Evolutionary conservation across 2,329 filamentous ascomycete species (phyloP).

Genomic region (Mycosphaerella sp.): DNA sequence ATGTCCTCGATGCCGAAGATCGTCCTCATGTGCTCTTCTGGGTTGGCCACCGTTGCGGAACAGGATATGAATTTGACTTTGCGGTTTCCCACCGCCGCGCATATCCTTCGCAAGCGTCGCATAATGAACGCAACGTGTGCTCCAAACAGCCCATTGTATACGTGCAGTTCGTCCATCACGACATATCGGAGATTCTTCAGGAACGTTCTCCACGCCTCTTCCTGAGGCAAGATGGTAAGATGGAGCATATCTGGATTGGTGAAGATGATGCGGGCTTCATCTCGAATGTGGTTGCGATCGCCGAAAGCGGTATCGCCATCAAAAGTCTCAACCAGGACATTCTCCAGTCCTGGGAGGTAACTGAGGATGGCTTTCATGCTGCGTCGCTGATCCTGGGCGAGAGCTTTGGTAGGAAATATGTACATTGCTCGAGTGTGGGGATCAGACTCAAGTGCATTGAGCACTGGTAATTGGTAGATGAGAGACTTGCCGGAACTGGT

Average conservation of each 20-base stretch:
- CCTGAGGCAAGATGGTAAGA: conserved; percentile 84
- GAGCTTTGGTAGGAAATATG: conserved; percentile 94
- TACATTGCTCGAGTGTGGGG: conserved; percentile 79
- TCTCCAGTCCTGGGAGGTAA: conserved; percentile 71
- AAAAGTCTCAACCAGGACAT: conserved; percentile 80
- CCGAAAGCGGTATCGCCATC: conserved; percentile 88
- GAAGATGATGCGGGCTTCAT: conserved; percentile 87
- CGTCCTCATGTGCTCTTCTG: conserved; percentile 80
- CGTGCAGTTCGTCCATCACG: conserved; percentile 78
- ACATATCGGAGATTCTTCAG: conserved; percentile 86
- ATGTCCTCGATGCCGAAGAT: conserved; percentile 88
- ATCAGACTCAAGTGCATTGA: conserved; percentile 78
- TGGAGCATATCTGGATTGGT: conserved; percentile 99
- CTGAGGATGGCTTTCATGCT: conserved; percentile 78
- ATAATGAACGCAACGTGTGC: conserved; percentile 94
- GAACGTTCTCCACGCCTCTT: conserved; percentile 81
- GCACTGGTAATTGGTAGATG: conserved; percentile 93
- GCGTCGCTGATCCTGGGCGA: conserved; percentile 88
- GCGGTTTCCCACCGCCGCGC: conserved; percentile 80
- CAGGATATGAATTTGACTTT: conserved; percentile 88
- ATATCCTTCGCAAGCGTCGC: conserved; percentile 78
- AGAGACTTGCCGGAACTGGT: conserved; percentile 95
- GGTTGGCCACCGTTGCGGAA: conserved; percentile 93
- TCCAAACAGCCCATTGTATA: conserved; percentile 92
- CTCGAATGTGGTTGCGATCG: conserved; percentile 71